Base-by-base conservation (phyloP, 225 moss, liverwort and hornwort species). In the Pleurozium schreberi region DNA sequence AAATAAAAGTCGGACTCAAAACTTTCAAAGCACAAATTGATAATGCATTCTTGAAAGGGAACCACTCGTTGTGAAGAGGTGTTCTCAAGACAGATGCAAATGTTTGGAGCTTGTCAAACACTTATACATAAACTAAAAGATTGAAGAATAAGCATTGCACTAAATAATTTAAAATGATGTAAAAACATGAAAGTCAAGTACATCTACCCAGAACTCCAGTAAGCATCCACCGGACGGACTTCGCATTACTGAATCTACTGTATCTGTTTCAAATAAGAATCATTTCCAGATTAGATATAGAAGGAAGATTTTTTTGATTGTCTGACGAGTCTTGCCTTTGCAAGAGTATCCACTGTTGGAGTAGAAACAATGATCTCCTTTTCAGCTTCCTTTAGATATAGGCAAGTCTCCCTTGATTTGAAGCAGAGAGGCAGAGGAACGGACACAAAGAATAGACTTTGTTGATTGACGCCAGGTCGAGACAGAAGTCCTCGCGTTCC, bases 311-410 rank as follows among this genome's bases (percentile, higher is more conserved):
- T 59, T n/a, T 66, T 78, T 11, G 23, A 85, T 42, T 86, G 53
- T 60, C 50, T 68, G 14, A 60, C 16, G 15, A 73, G 84, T 45
- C 87, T 77, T 71, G 86, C 93, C 93, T 92, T 87, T 63, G 45
- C 61, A 42, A 95, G 82, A 85, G 85, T 83, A 45, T 89, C 93
- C 70, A 90, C 80, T 75, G n/a, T n/a, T n/a, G 93, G 85, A 82
- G 91, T 87, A 70, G 95, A 95, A 55, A 95, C 89, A 28, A 95
- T 86, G 18, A 94, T 92, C 92, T 94, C 94, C 82, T 93, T 92
- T 84, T 94, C 91, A 79, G 84, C 74, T 90, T 90, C 92, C 83
- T 93, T 93, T 36, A 55, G 70, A 67, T 88, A 65, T 11, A 34
- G 81, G 50, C 55, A 45, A 38, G 58, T 87, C 87, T 88, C 86